Conservation (phyloP, 805 yeast species). For the Limtongia smithiae region DNA sequence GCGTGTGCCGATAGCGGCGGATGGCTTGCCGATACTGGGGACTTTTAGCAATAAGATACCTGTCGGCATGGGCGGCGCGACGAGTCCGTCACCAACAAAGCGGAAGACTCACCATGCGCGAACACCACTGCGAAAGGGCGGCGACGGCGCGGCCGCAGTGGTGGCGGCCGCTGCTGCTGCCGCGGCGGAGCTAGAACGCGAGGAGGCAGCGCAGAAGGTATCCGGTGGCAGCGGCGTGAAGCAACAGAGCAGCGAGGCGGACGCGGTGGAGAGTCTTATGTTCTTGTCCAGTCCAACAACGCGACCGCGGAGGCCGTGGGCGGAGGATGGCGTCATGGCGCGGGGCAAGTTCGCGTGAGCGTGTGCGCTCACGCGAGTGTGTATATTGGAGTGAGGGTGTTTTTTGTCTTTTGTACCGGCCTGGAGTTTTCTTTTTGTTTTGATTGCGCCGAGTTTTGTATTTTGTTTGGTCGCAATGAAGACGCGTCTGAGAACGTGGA, state of each 20-base stretch:
- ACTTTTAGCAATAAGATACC: slow-evolving; percentile 26
- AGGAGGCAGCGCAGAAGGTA: not conserved
- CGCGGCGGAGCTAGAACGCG: slow-evolving; percentile 10
- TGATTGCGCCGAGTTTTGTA: no score
- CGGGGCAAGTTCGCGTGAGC: no score
- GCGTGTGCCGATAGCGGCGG: slow-evolving; percentile 16
- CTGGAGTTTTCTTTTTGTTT: no score
- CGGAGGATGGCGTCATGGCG: no score
- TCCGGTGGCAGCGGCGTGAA: not conserved
- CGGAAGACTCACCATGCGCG: not conserved
- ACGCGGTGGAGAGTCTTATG: slow-evolving; percentile 27
- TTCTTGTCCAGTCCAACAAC: slow-evolving; percentile 27
- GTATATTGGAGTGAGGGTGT: no score
- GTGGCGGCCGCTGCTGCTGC: slow-evolving; percentile 25
- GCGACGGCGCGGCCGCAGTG: slow-evolving; percentile 13
- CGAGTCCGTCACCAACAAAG: slow-evolving; percentile 17
- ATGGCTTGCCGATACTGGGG: slow-evolving; percentile 25
- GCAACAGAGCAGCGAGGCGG: slow-evolving; percentile 24
- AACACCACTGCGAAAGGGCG: not conserved
- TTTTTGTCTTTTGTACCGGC: no score
- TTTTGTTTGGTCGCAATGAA: no score
- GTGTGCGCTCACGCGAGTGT: no score
- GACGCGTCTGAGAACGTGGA: no score
- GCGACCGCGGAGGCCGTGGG: slow-evolving; percentile 16
- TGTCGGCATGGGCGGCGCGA: slow-evolving; percentile 18